phyloP scores from a whole-genome alignment of 805 yeast species.

The Yarrowia yakushimensis region DNA sequence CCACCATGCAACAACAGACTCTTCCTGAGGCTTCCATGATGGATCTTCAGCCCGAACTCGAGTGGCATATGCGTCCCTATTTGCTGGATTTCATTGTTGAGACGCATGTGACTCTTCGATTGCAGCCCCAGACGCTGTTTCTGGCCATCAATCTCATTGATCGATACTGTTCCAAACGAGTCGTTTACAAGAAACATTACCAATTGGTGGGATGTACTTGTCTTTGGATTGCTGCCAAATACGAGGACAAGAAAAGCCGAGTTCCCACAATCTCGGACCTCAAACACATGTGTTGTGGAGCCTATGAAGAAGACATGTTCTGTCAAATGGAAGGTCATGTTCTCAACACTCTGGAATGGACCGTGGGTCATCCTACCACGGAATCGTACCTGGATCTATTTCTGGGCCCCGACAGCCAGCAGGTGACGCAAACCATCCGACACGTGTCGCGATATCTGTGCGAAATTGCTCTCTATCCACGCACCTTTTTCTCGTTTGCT shows the following conservation, averaged over 20 bases:
- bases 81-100: slow-evolving; percentile 79
- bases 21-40: slow-evolving; percentile 61
- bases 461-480: slow-evolving; percentile 40
- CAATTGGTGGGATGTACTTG: slow-evolving; percentile 90
- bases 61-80: slow-evolving; percentile 66
- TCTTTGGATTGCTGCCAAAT: slow-evolving; percentile 87
- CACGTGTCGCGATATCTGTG: slow-evolving; percentile 40
- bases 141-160: slow-evolving; percentile 76
- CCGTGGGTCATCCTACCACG: slow-evolving; percentile 59
- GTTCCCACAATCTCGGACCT: slow-evolving; percentile 72
- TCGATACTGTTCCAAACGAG: slow-evolving; percentile 83
- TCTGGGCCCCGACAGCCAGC: slow-evolving; percentile 29
- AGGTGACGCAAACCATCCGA: slow-evolving; percentile 27
- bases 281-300: slow-evolving; percentile 65
- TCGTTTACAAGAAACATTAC: slow-evolving; percentile 79
- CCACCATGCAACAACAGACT: slow-evolving; percentile 36
- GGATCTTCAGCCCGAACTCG: slow-evolving; percentile 83
- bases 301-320: slow-evolving; percentile 58
- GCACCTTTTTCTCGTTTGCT: slow-evolving; percentile 25
- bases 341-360: slow-evolving; percentile 69
- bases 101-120: slow-evolving; percentile 54
- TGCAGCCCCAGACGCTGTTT: slow-evolving; percentile 63
- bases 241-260: slow-evolving; percentile 69
- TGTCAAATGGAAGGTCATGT: slow-evolving; percentile 77
- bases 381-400: slow-evolving; percentile 43